A percentile compares a stretch with the other conserved stretches of the same genome.
These are phyloP conservation scores for Ceriops tagal DNA, from an alignment of 345 rosid species.

Conservation along the genomic window DNA sequence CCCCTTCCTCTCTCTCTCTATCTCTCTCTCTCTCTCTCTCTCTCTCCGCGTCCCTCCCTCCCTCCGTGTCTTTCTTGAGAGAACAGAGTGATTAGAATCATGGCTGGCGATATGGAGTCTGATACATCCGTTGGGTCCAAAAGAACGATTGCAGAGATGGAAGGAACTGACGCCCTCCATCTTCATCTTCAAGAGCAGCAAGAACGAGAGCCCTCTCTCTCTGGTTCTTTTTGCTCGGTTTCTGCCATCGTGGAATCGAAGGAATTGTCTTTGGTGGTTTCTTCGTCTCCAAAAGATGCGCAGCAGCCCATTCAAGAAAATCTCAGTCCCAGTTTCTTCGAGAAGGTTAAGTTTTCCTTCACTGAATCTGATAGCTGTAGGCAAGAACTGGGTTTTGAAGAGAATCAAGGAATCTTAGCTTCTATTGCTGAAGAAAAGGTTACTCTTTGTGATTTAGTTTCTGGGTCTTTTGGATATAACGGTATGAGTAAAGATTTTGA, in stretches of 20 bases:
- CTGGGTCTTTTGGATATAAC: conserved; percentile 14
- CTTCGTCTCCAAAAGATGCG: conserved; percentile 18
- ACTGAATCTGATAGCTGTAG: conserved; percentile 1
- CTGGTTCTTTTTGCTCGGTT: conserved; percentile 5
- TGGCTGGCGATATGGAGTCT: conserved; percentile 18
- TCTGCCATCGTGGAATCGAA: conserved; percentile 4
- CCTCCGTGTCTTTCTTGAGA: no score
- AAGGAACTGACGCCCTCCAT: conserved; percentile 9
- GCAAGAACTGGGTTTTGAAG: conserved; percentile 21
- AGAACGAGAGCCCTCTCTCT: neutral
- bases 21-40: no score
- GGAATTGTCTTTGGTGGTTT: conserved; percentile 13
- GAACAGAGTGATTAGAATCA: neutral
- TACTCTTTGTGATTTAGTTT: conserved; percentile 19
- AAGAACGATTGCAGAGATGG: conserved; percentile 14
- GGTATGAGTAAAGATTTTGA: conserved; percentile 13
- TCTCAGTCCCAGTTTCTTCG: conserved; percentile 15
- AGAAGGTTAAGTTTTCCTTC: conserved; percentile 25
- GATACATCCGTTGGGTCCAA: conserved; percentile 13
- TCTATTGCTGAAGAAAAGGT: conserved; percentile 13
- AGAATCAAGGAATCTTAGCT: conserved; percentile 21
- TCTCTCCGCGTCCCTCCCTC: no score
- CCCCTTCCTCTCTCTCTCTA: no score
- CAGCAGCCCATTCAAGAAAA: conserved; percentile 19
- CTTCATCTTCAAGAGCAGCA: conserved; percentile 1